A percentile compares a stretch with the other conserved stretches of the same genome.
These are phyloP conservation scores for Monilinia laxa DNA, from an alignment of 2,329 filamentous ascomycete genomes.

Conservation along the genomic window DNA sequence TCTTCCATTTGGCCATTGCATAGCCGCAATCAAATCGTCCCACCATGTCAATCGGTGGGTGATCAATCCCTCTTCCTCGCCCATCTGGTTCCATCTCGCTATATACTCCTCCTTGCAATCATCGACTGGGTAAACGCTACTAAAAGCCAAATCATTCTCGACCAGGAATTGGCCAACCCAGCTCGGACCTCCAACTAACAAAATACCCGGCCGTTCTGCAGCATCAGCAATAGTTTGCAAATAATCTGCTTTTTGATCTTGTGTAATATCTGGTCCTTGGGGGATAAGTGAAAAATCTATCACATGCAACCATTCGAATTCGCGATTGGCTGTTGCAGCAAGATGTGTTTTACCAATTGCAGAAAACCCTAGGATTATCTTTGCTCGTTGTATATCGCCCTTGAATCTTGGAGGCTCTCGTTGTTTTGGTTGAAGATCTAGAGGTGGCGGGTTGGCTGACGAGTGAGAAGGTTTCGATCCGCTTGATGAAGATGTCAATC, in stretches of 20 bases:
- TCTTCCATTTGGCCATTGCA: conserved; percentile 12
- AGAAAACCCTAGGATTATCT: conserved; percentile 15
- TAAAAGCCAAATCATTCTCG: conserved; percentile 5
- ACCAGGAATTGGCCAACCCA: conserved; percentile 22
- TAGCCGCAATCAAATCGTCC: conserved; percentile 15
- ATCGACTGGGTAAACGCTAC: conserved; percentile 13
- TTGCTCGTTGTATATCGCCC: conserved; percentile 1
- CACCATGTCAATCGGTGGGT: conserved; percentile 15
- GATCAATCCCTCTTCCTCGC: conserved; percentile 9
- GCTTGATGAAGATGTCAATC: too few species aligned
- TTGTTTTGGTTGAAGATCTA: neutral
- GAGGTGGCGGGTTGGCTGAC: neutral
- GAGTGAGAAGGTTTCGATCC: neutral
- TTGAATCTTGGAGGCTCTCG: neutral
- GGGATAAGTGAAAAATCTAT: conserved; percentile 18
- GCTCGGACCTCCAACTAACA: conserved; percentile 15
- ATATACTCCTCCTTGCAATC: conserved; percentile 18
- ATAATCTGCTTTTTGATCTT: conserved; percentile 4
- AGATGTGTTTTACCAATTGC: conserved; percentile 19
- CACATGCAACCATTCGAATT: conserved; percentile 21
- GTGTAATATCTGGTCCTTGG: conserved; percentile 9
- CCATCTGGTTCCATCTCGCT: conserved; percentile 20
- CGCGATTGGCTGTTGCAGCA: conserved; percentile 19
- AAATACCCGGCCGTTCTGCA: conserved; percentile 9
- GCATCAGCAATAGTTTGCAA: conserved; percentile 14